phyloP scores from a whole-genome alignment of 352 stramenopile species.

The Plasmopara viticola region DNA sequence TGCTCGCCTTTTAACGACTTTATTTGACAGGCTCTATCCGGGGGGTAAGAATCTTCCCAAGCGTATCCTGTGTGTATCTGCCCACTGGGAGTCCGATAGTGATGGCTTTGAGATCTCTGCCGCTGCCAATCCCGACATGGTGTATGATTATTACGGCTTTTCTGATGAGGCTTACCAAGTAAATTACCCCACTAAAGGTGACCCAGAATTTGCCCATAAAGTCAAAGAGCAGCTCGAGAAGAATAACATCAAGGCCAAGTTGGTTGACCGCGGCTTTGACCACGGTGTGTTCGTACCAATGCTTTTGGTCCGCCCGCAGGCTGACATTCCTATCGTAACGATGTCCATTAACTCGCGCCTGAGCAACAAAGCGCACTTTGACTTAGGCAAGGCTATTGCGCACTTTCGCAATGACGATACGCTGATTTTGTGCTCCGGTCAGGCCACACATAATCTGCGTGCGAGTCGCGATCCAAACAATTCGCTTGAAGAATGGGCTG shows the following conservation, averaged over 20 bases:
- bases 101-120: conserved; percentile 45
- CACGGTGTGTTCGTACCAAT: conserved; percentile 91
- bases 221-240: conserved; percentile 57
- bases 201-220: conserved; percentile 53
- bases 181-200: conserved; percentile 72
- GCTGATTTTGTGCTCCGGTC: conserved; percentile 63
- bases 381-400: conserved; percentile 46
- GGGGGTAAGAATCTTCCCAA: conserved; percentile 36
- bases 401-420: conserved; percentile 57
- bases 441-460: conserved; percentile 39
- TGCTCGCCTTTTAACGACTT: conserved; percentile 17
- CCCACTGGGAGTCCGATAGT: conserved; percentile 74
- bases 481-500: conserved; percentile 20
- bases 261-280: conserved; percentile 73
- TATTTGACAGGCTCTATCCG: conserved; percentile 35
- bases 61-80: conserved; percentile 80
- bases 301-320: conserved; percentile 82
- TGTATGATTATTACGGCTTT: conserved; percentile 91
- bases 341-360: conserved; percentile 59
- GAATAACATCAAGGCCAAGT: conserved; percentile 38
- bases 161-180: conserved; percentile 79
- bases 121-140: conserved; percentile 41
- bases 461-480: conserved; percentile 15
- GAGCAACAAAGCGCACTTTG: conserved; percentile 37
- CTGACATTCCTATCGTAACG: conserved; percentile 84